Evolutionary conservation across 768 basidiomycete species (phyloP), one percentile per base, ranked within the genome.

Genomic region (Dendrothele bispora): DNA sequence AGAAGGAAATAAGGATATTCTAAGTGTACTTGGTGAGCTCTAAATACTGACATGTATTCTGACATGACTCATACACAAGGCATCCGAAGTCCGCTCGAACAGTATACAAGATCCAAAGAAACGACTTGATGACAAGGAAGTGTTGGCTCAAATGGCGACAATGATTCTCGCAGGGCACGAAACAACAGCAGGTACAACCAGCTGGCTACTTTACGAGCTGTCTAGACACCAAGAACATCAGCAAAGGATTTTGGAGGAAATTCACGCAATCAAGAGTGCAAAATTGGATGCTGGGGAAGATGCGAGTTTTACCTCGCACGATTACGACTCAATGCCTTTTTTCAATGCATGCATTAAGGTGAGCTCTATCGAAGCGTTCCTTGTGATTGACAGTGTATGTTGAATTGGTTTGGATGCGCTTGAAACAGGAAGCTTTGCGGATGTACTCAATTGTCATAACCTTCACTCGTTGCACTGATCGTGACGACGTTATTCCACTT

Each of bases 171-270:
- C 77, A 7, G 80, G 78, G 1, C 77, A 86, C 55, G 84, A 84
- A 58, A 84, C 83, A 7, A 82, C 80, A 11, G 73, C 84, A 0
- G 79, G 74, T 50, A 72, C 77, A 1, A 51, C 84, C 36, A 70
- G 70, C 41, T 90, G 83, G 82, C 71, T 76, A 4, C 63, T 89
- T 7, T 69, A 83, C 43, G 80, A 84, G 51, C 72, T 92, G 26
- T 75, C 83, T 6, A 74, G 70, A 30, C 68, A 81, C 51, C 79
- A 78, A 0, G 68, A 78, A 8, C 61, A 81, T 5, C 88, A 92
- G 63, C 67, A 64, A 2, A 73, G 71, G 49, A 74, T 91, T 26
- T 78, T 88, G 17, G 59, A 66, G 0, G 89, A 91, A 65, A 74
- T 86, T 29, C 34, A n/a, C n/a, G n/a, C n/a, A n/a, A n/a, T n/a